Evolutionary conservation across 2,329 filamentous ascomycete genomes (phyloP).

Genomic region (Lojkania enalia): DNA sequence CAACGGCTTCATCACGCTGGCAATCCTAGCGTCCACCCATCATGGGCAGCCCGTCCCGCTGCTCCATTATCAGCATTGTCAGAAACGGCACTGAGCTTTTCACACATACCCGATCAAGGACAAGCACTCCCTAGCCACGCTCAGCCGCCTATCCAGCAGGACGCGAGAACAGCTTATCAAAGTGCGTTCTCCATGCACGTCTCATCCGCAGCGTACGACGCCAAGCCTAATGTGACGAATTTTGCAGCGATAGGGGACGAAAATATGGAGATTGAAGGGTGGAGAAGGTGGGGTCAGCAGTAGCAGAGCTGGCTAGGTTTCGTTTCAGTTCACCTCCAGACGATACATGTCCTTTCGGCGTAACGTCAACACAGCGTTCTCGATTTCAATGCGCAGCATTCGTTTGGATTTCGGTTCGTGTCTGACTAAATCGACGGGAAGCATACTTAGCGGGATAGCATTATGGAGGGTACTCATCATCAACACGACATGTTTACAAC

Average conservation of each 20-base stretch:
- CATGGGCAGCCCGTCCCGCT: constrained; percentile 23
- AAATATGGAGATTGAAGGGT: background rate
- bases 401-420: no score
- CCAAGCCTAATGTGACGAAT: background rate
- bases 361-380: no score
- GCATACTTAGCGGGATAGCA: no score
- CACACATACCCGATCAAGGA: constrained; percentile 3
- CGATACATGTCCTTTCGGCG: background rate
- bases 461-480: no score
- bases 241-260: background rate
- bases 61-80: constrained; percentile 13
- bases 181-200: constrained; percentile 7
- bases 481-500: no score
- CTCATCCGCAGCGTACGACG: background rate
- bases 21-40: constrained; percentile 17
- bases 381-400: background rate
- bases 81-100: constrained; percentile 13
- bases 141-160: background rate
- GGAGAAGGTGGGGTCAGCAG: background rate
- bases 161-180: constrained; percentile 9
- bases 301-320: background rate
- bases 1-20: constrained; percentile 7
- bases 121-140: constrained; percentile 5
- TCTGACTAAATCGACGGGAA: no score
- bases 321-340: background rate